These are phyloP conservation scores for Yamadazyma blattariae DNA, from an alignment of 1,139 yeast species.

Conservation along the genomic window DNA sequence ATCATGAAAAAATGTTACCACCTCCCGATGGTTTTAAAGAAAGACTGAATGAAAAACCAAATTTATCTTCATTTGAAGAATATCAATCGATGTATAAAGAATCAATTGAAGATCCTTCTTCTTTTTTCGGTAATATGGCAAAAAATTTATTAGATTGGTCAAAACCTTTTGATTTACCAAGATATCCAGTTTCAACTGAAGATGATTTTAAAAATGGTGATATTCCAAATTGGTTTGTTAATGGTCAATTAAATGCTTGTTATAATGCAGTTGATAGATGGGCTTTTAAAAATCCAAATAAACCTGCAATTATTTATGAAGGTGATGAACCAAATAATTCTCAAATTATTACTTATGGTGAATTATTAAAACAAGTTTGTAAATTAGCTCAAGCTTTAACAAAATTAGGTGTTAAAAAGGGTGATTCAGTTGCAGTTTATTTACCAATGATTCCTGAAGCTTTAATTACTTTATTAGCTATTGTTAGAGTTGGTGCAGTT, in stretches of 20 bases:
- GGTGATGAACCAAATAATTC: slow-evolving; percentile 75
- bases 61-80: slow-evolving; percentile 50
- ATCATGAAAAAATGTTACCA: slow-evolving; percentile 39
- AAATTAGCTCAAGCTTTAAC: slow-evolving; percentile 68
- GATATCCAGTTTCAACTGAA: slow-evolving; percentile 49
- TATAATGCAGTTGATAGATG: slow-evolving; percentile 81
- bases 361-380: slow-evolving; percentile 66
- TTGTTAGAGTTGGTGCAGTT: slow-evolving; percentile 74
- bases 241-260: slow-evolving; percentile 74
- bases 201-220: slow-evolving; percentile 62
- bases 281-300: slow-evolving; percentile 67
- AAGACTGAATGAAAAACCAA: slow-evolving; percentile 48
- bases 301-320: slow-evolving; percentile 76
- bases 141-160: slow-evolving; percentile 58
- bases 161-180: slow-evolving; percentile 56
- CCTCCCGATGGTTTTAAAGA: slow-evolving; percentile 61
- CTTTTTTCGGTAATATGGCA: slow-evolving; percentile 66
- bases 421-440: slow-evolving; percentile 83
- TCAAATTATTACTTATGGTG: slow-evolving; percentile 63
- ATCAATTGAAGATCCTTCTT: slow-evolving; percentile 63
- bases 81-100: slow-evolving; percentile 60
- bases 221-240: slow-evolving; percentile 74
- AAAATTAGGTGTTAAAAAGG: slow-evolving; percentile 69
- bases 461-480: slow-evolving; percentile 67
- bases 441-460: slow-evolving; percentile 89